These are phyloP conservation scores for Ceratocystiopsis sp. DNA, from an alignment of 2,329 filamentous ascomycete species.

Conservation along the genomic window DNA sequence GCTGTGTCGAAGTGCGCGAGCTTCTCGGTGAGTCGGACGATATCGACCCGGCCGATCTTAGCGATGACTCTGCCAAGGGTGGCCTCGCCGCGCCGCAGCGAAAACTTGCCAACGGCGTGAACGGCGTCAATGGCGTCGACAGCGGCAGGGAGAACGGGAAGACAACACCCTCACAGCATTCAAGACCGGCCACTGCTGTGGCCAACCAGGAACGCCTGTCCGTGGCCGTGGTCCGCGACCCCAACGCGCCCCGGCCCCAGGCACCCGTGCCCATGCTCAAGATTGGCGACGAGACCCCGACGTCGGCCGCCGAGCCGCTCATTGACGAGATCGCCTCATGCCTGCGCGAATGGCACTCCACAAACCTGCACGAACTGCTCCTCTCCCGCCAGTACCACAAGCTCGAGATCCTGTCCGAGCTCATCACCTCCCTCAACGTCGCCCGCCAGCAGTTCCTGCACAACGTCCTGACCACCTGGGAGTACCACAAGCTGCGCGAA, in stretches of 20 bases:
- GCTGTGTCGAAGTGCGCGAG: conserved; percentile 88
- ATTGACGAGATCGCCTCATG: conserved; percentile 97
- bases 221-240: conserved; percentile 38
- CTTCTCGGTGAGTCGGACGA: conserved; percentile 61
- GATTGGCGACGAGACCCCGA: conserved; percentile 91
- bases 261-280: conserved; percentile 95
- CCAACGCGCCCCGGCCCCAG: conserved; percentile 56
- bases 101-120: conserved; percentile 11
- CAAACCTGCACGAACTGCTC: conserved; percentile 82
- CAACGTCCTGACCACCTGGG: conserved; percentile 76
- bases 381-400: conserved; percentile 66
- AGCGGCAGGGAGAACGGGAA: conserved; percentile 21
- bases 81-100: neutral
- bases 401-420: conserved; percentile 62
- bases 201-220: conserved; percentile 24
- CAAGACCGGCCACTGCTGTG: conserved; percentile 6
- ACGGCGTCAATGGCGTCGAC: conserved; percentile 24
- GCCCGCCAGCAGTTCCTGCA: conserved; percentile 81
- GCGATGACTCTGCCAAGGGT: conserved; percentile 12
- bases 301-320: conserved; percentile 71
- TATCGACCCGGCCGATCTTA: conserved; percentile 17
- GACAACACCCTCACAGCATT: conserved; percentile 8
- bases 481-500: conserved; percentile 66
- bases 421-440: conserved; percentile 71
- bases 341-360: conserved; percentile 94